Evolutionary conservation across 1,139 yeast species (phyloP), one percentile per base, ranked within the genome.

Genomic region (Saccharomycopsis hybrid): DNA sequence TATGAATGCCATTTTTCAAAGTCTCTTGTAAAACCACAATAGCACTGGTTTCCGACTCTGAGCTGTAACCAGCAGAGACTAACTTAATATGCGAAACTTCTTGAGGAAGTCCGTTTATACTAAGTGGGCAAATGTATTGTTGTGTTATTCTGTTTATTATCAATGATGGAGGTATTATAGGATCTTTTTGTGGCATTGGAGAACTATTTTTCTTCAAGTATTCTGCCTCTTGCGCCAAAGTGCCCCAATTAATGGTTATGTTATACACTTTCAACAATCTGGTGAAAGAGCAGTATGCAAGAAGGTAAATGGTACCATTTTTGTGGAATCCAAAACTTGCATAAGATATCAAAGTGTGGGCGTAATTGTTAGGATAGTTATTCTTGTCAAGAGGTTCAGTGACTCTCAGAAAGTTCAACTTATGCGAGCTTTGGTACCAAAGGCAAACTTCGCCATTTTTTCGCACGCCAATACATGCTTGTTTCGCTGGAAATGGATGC

Each of bases 401-500:
- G 2, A 35, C 30, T 13, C 44, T 24, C 8, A 25, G 29, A 25
- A 52, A 52, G 36, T 52, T 52, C 41, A 73, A 59, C 49, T 77
- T 74, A 59, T 77, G 82, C 55, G 77, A 82, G 18, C 81, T 79
- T 59, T 82, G 88, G 60, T 76, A 79, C 64, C 78, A 78, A 38
- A 81, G 62, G 41, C 76, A 66, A 37, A 85, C 61, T 47, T 72
- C 70, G 1, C 95, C 95, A 57, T 81, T 78, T 51, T 74, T 72
- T 43, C 94, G 71, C 35, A 87, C 67, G 0, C 80, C 80, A 35
- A 85, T 65, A 59, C 89, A 81, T 1, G 92, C 94, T 57, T 85
- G 86, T 57, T 82, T 84, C 4, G 83, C 74, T 4, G 74, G 65
- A 13, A 79, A 67, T 0, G 95, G 95, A 61, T 86, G 94, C 53